Base-by-base conservation (phyloP, 345 rosid species). In the Brassica juncea region DNA sequence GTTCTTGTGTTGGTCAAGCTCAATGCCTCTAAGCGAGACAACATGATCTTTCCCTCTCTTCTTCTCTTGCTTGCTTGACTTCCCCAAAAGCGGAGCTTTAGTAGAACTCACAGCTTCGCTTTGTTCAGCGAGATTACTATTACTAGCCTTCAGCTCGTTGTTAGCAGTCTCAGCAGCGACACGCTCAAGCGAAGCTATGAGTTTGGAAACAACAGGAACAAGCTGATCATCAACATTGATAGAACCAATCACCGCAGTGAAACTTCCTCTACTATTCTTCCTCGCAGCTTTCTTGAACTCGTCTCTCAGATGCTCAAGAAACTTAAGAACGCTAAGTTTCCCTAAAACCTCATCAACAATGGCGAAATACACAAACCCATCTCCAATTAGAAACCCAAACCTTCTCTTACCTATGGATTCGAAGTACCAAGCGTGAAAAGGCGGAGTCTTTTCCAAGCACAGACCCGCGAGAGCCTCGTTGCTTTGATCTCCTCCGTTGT, bases 351-450 rank as follows among this genome's bases (percentile, higher is more conserved):
- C 85, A 55, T 87, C 91, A 64, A 86, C 92, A 72, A 94, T 87
- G 8, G 90, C 72, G 52, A 94, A 90, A 84, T 86, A 90, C 55
- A 88, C 85, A 82, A 74, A 86, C 79, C 91, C 90, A 66, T 90
- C 94, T 75, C 90, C 94, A 0, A 89, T 77, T 65, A 94, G 66
- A 74, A 90, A 92, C 4, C 96, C 94, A 21, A 84, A 90, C 21
- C 88, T 90, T 72, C 54, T 88, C 78, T 82, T 86, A 52, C 86
- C 74, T 0, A 83, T 19, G 0, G 98, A 89, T 86, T 91, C 98
- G 49, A 88, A 89, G 79, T 94, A 94, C 95, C 95, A 90, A 74
- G 68, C 86, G 74, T 94, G 98, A 68, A 87, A 94, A 6, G 85
- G 80, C 3, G 97, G 97, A 68, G 83, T 70, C 82, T 75, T 85